Evolutionary conservation across 2,329 filamentous ascomycete genomes (phyloP).

Genomic region (Penicillium sp.): DNA sequence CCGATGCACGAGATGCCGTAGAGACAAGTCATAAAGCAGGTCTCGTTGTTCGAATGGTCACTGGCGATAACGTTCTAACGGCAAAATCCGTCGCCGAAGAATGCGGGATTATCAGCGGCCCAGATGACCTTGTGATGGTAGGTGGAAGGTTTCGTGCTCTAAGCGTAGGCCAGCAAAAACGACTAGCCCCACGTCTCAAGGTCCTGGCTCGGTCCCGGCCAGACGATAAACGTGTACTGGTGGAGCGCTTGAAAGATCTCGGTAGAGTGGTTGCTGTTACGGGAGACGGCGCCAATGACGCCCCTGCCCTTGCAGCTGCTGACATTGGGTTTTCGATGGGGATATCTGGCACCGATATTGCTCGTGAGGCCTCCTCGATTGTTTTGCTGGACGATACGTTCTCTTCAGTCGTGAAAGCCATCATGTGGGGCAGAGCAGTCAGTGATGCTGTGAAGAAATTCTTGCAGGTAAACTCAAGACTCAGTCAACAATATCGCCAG

Average conservation of each 20-base stretch:
- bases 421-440: conserved; percentile 58
- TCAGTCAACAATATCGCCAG: conserved; percentile 25
- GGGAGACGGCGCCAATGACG: conserved; percentile 59
- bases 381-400: conserved; percentile 54
- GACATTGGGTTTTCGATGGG: conserved; percentile 63
- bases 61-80: conserved; percentile 64
- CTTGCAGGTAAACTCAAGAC: conserved; percentile 46
- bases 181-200: conserved; percentile 51
- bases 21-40: conserved; percentile 59
- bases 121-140: conserved; percentile 56
- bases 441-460: conserved; percentile 60
- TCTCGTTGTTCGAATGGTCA: conserved; percentile 63
- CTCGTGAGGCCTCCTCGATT: conserved; percentile 59
- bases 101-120: conserved; percentile 55
- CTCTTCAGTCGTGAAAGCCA: conserved; percentile 56
- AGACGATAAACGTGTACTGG: conserved; percentile 57
- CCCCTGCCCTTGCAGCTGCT: conserved; percentile 55
- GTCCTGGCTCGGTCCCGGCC: conserved; percentile 58
- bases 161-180: conserved; percentile 50
- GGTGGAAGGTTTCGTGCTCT: conserved; percentile 57
- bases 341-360: conserved; percentile 57
- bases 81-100: conserved; percentile 64
- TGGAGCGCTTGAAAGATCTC: conserved; percentile 52
- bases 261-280: conserved; percentile 56
- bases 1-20: conserved; percentile 59